Percentiles rank a stretch among this genome's conserved stretches.
phyloP scores from a whole-genome alignment of 2,329 filamentous ascomycete species.

The Microcyclospora tardicrescens region DNA sequence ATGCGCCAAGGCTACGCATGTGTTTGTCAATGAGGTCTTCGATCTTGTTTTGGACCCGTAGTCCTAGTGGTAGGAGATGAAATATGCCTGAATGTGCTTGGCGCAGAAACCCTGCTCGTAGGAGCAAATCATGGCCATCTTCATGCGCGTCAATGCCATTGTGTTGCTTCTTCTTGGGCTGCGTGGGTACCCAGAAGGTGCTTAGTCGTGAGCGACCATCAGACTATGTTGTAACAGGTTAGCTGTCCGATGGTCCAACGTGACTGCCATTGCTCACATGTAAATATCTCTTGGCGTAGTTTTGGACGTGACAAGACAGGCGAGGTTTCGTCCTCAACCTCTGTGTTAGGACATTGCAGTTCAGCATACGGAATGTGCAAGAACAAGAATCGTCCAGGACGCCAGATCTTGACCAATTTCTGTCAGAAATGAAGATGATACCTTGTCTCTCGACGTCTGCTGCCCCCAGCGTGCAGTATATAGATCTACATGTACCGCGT shows the following conservation, averaged over 20 bases:
- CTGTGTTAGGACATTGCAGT: constrained; percentile 4
- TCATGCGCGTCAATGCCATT: constrained; percentile 37
- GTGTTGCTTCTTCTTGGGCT: constrained; percentile 30
- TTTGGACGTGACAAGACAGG: neutral
- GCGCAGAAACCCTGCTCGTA: constrained; percentile 34
- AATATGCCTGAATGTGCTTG: constrained; percentile 82
- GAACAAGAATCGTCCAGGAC: no score
- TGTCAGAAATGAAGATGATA: no score
- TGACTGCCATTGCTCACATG: no score
- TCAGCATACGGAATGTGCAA: constrained; percentile 4
- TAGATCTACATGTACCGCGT: no score
- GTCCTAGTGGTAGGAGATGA: constrained; percentile 76
- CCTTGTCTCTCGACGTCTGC: no score
- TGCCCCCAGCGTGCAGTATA: no score
- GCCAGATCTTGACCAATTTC: no score
- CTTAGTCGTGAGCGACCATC: constrained; percentile 53
- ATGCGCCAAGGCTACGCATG: constrained; percentile 66
- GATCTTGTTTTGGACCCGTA: constrained; percentile 78
- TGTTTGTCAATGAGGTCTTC: constrained; percentile 76
- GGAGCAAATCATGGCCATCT: constrained; percentile 30
- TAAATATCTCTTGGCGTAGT: neutral
- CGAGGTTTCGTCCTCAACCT: constrained; percentile 1
- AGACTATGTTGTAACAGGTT: constrained; percentile 25
- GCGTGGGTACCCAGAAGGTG: constrained; percentile 64
- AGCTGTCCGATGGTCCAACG: neutral